Conservation (phyloP, 257 asterid species). For the Primulina eburnea region DNA sequence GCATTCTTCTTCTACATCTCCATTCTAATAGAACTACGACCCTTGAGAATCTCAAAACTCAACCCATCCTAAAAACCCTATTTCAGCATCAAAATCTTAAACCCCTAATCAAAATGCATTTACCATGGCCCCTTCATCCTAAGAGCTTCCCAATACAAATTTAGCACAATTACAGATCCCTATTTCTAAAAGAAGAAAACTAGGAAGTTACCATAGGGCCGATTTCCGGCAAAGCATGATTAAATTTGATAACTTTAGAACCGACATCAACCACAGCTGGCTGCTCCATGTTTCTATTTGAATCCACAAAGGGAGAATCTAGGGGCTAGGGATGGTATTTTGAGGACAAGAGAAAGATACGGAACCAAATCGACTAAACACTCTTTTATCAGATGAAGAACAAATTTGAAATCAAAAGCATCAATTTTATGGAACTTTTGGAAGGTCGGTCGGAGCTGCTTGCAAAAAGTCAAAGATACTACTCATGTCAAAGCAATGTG, state of each 20-base stretch:
- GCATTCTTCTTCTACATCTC: too few species aligned
- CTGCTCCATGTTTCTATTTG: neutral
- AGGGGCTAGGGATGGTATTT: too few species aligned
- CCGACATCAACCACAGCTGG: neutral
- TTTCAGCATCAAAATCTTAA: neutral
- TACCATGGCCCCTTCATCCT: neutral
- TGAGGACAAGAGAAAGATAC: too few species aligned
- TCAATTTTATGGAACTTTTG: too few species aligned
- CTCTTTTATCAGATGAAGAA: too few species aligned
- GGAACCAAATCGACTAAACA: too few species aligned
- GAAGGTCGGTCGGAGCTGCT: too few species aligned
- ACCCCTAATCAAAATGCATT: neutral
- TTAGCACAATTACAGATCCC: neutral
- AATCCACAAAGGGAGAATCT: neutral
- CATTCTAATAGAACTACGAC: too few species aligned
- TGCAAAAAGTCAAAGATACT: too few species aligned
- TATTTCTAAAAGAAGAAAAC: neutral
- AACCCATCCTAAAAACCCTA: neutral
- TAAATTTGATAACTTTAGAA: neutral
- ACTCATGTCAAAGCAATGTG: too few species aligned
- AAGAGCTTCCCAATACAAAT: neutral
- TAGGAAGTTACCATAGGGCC: neutral
- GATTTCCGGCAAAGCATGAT: neutral
- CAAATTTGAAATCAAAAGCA: too few species aligned
- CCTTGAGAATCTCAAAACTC: neutral